These are phyloP conservation scores for Cyberlindnera subsufficiens DNA, from an alignment of 805 yeast genomes.

Conservation along the genomic window DNA sequence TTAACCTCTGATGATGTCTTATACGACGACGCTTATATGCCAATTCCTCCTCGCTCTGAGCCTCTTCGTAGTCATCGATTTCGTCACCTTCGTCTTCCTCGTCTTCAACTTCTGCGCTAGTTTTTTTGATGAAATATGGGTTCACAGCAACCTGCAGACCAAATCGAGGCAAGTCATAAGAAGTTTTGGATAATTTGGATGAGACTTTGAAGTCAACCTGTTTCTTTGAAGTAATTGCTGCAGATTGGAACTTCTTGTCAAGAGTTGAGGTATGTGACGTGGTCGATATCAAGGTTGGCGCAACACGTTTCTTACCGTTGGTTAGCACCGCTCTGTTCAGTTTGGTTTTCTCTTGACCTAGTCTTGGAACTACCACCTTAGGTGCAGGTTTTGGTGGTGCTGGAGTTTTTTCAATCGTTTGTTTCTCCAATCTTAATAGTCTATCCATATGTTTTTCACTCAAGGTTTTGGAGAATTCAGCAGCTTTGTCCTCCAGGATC, in stretches of 20 bases:
- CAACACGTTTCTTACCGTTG: conserved; percentile 70
- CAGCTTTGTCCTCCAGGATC: conserved; percentile 59
- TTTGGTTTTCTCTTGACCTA: conserved; percentile 17
- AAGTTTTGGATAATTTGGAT: conserved; percentile 33
- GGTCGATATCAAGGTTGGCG: conserved; percentile 60
- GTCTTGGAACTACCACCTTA: conserved; percentile 9
- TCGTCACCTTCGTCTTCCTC: conserved; percentile 23
- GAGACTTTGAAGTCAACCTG: conserved; percentile 2
- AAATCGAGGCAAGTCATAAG: conserved; percentile 50
- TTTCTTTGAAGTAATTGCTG: conserved; percentile 7
- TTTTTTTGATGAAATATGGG: conserved; percentile 39
- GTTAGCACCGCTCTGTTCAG: conserved; percentile 55
- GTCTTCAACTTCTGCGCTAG: conserved; percentile 18
- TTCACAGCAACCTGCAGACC: conserved; percentile 63
- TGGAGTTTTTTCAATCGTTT: conserved; percentile 5
- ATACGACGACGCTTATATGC: conserved; percentile 28
- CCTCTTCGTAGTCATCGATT: conserved; percentile 33
- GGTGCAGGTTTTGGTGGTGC: conserved; percentile 6
- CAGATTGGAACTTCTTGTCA: conserved; percentile 11
- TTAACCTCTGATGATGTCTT: conserved; percentile 22
- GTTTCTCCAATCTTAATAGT: conserved; percentile 30
- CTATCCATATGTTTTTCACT: conserved; percentile 34
- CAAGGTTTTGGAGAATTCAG: conserved; percentile 25
- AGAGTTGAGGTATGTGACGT: conserved; percentile 21
- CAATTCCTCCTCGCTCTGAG: conserved; percentile 37